Conservation (phyloP, 495 filamentous ascomycete species). For the Lasiosphaeria ovina region DNA sequence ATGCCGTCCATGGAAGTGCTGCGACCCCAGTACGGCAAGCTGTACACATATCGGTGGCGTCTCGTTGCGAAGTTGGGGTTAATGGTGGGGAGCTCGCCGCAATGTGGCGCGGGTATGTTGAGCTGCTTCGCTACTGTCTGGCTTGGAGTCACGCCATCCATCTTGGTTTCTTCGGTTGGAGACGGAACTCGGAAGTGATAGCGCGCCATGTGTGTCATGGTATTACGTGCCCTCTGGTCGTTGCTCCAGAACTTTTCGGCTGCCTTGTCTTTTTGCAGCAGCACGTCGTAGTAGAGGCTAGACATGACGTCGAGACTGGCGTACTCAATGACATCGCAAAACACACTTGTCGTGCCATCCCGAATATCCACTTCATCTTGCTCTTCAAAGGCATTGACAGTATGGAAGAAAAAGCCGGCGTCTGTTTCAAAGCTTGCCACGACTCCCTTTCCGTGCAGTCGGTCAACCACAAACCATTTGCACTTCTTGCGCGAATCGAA, state of each 20-base stretch:
- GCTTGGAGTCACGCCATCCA: no score
- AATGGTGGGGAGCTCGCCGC: constrained; percentile 65
- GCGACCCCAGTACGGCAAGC: constrained; percentile 53
- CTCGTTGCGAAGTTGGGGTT: constrained; percentile 56
- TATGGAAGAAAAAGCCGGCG: constrained; percentile 74
- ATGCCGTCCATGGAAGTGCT: constrained; percentile 64
- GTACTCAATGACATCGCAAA: constrained; percentile 59
- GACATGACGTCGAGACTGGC: constrained; percentile 54
- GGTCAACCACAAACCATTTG: constrained; percentile 70
- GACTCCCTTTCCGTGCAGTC: constrained; percentile 48
- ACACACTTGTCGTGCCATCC: constrained; percentile 34
- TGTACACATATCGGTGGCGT: constrained; percentile 65
- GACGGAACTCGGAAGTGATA: constrained; percentile 47
- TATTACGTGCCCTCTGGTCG: constrained; percentile 32
- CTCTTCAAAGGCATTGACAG: constrained; percentile 71
- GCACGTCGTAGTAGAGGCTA: constrained; percentile 59
- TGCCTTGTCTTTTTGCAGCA: constrained; percentile 40
- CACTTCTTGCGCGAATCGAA: constrained; percentile 53
- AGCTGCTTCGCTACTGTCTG: constrained; percentile 34
- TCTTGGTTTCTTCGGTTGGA: not conserved
- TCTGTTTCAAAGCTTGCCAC: constrained; percentile 58
- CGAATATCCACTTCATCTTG: constrained; percentile 18
- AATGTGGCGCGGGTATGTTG: constrained; percentile 38
- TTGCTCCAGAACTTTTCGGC: constrained; percentile 28
- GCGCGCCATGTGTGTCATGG: constrained; percentile 40